Base-by-base conservation (phyloP, 1,284 basidiomycete genomes). In the Leccinum pallidistipes region DNA sequence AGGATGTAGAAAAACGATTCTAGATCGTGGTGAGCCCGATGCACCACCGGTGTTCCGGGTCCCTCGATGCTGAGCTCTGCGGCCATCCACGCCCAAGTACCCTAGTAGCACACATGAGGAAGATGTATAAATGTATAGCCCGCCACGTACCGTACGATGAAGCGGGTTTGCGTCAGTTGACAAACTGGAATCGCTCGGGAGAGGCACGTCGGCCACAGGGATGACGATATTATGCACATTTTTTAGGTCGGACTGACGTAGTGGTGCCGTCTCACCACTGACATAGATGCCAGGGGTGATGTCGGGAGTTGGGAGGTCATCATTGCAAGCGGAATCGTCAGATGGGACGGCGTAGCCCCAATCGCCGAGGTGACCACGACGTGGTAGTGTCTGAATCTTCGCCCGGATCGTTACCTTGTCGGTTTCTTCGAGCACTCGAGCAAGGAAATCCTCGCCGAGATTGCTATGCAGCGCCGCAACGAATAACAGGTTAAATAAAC, bases 401-500 rank as follows among this genome's bases (percentile, higher is more conserved):
- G 43, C 27, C 0, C 9, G 7, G 14, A 59, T 2, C 3, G 4
- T n/a, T 6, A 0, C 2, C 24, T 31, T 40, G 5, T 54, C 12
- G 2, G 56, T 10, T 21, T 47, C 56, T 24, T 29, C 10, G 11
- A 50, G 56, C 6, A 29, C 52, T 14, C 36, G 14, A 47, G 43
- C 16, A 1, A 60, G 5, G 40, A 60, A 52, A 18, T 21, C 34
- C 9, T 9, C 12, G 6, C 16, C n/a, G 5, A 31, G 24, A 3
- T 59, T 11, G 38, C 12, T 32, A 2, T 59, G 10, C 2, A 24
- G 43, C 11, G 7, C 45, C 47, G 49, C 2, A 16, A 45, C 18
- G 2, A 62, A 21, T 5, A 64, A 21, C 1, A 64, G 36, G 12
- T 65, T 65, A 31, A 61, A 56, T 1, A 57, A 21, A 6, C 62